These are phyloP conservation scores for Microcyclosporella mali DNA, from an alignment of 2,329 filamentous ascomycete species.

Conservation along the genomic window DNA sequence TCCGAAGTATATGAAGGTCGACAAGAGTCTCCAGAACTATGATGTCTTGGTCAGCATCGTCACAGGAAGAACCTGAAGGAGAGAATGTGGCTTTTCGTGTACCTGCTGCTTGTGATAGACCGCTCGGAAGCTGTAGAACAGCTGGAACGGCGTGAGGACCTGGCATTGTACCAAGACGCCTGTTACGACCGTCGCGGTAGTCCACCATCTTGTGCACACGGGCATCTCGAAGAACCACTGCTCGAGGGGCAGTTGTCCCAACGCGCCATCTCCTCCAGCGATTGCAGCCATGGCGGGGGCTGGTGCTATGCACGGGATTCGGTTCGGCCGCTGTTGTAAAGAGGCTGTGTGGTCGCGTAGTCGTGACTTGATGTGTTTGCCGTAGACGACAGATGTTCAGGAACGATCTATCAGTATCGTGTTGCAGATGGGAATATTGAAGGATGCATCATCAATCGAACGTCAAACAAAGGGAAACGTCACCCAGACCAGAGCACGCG, in stretches of 20 bases:
- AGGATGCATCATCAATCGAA: too few relatives aligned
- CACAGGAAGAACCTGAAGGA: not conserved
- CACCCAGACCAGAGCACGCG: too few relatives aligned
- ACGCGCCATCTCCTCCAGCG: slow-evolving; percentile 36
- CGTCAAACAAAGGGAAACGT: too few relatives aligned
- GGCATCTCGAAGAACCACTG: slow-evolving; percentile 99
- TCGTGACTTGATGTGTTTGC: not conserved
- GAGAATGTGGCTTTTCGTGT: slow-evolving; percentile 25
- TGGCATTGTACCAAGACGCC: slow-evolving; percentile 90
- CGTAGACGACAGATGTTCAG: not conserved
- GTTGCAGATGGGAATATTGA: too few relatives aligned
- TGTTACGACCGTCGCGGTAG: slow-evolving; percentile 79
- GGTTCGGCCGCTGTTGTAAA: not conserved
- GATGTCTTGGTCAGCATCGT: not conserved
- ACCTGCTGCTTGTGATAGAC: slow-evolving; percentile 92
- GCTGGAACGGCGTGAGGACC: slow-evolving; percentile 84
- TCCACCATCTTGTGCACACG: slow-evolving; percentile 94
- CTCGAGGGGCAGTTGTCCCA: slow-evolving; percentile 70
- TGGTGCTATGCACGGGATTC: not conserved
- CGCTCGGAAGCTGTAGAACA: slow-evolving; percentile 92
- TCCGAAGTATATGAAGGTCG: slow-evolving; percentile 96
- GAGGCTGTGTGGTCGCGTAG: not conserved
- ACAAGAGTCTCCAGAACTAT: slow-evolving; percentile 93
- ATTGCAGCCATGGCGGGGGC: slow-evolving; percentile 39
- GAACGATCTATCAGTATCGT: not conserved